Evolutionary conservation across 1,284 basidiomycete genomes (phyloP).

Genomic region (Microbotryomycetes sp.): DNA sequence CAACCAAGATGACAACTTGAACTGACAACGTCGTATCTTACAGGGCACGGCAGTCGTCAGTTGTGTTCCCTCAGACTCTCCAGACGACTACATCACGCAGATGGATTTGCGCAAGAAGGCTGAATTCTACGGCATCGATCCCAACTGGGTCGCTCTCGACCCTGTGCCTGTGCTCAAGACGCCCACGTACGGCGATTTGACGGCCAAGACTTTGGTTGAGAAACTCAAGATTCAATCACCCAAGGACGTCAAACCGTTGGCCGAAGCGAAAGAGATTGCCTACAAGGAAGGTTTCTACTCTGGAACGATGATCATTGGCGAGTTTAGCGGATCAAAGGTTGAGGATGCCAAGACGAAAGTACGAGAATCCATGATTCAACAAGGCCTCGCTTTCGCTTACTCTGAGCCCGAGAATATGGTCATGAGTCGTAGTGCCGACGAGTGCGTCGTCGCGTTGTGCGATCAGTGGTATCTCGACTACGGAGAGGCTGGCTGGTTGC

Average conservation of each 20-base stretch:
- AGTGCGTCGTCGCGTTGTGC: slow-evolving; percentile 95
- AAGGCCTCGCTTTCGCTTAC: slow-evolving; percentile 76
- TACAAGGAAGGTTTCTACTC: slow-evolving; percentile 99
- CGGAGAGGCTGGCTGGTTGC: slow-evolving; percentile 83
- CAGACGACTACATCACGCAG: slow-evolving; percentile 89
- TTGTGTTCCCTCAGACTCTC: slow-evolving; percentile 96
- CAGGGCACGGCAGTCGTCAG: slow-evolving; percentile 97
- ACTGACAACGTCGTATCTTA: neutral
- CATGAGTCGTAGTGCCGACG: slow-evolving; percentile 82
- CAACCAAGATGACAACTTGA: neutral
- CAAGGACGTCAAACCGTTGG: slow-evolving; percentile 85
- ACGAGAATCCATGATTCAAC: slow-evolving; percentile 72
- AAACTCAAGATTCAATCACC: slow-evolving; percentile 92
- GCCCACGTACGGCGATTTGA: slow-evolving; percentile 84
- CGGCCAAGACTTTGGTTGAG: slow-evolving; percentile 78
- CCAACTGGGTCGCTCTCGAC: slow-evolving; percentile 78
- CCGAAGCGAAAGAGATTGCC: slow-evolving; percentile 93
- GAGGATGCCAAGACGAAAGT: slow-evolving; percentile 89
- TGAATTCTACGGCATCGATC: slow-evolving; percentile 92
- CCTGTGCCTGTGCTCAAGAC: slow-evolving; percentile 84
- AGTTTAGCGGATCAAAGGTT: slow-evolving; percentile 79
- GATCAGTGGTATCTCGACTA: slow-evolving; percentile 99
- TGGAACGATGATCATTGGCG: slow-evolving; percentile 82
- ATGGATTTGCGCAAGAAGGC: slow-evolving; percentile 94
- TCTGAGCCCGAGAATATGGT: slow-evolving; percentile 93